Evolutionary conservation across 1,284 basidiomycete genomes (phyloP), one percentile per base, ranked within the genome.

Genomic region (Inonotus obliquus): DNA sequence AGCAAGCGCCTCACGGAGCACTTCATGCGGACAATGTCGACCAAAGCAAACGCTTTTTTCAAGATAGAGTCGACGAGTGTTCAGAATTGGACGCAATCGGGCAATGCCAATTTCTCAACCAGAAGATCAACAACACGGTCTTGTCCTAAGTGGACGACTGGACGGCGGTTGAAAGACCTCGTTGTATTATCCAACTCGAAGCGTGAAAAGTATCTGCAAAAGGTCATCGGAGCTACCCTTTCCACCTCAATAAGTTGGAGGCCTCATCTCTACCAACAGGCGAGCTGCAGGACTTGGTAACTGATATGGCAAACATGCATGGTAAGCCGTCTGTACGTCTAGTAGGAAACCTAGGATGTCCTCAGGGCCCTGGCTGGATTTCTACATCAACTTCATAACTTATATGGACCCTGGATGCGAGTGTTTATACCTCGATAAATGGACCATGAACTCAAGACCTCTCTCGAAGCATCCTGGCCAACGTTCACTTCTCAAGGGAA

Each of bases 271-370:
- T 19, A 53, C 32, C 32, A 4, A 4, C 32, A 32, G 9, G 32
- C 32, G 32, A 32, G 32, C 4, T 32, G 32, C 32, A 32, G 9
- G 32, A 32, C 32, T 32, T 32, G 32, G 32, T 32, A 9, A 32
- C 32, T 32, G 32, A 23, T 86, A 81, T 59, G 85, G 85, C 58
- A 74, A 78, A 54, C n/a, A n/a, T n/a, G 54, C 75, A 81, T 2
- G 83, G 79, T 2, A 77, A 81, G 65, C 81, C 85, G 0, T 86
- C 81, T 62, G 69, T 76, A 27, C 75, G 77, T 32, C 73, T n/a
- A n/a, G 70, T 84, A 3, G 71, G 71, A 5, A 70, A 75, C 6
- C 80, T 79, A 0, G 79, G 79, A 4, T 86, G 84, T 65, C 51
- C 76, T n/a, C 65, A 74, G 3, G 79, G 77, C 10, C 65, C 69